Base-by-base conservation (phyloP, 192 early-diverging fungal genomes). In the Coemansia sp. region DNA sequence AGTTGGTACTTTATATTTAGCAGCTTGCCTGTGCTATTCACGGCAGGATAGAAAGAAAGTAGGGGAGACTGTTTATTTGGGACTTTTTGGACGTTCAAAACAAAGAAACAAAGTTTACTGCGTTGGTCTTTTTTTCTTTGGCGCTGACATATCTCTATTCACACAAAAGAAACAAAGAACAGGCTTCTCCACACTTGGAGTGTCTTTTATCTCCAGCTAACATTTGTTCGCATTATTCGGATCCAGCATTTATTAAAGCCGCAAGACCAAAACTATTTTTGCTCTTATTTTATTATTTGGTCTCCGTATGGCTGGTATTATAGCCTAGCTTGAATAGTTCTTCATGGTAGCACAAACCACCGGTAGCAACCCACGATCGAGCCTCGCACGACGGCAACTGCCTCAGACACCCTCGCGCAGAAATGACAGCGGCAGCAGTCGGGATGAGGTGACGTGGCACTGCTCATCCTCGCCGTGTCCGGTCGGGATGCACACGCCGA, bases 401-500 rank as follows among this genome's bases (percentile, higher is more conserved):
- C 25, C 54, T n/a, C 44, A 47, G 44, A 47, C 44, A 47, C 12
- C 44, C 17, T 19, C 46, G 46, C 46, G 7, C 28, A 56, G 46
- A 15, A 19, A 42, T 42, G 15, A 42, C 15, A 42, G 40, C 40
- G 40, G 17, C 19, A 21, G 12, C 49, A 37, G 12, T 7, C 15
- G 53, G 26, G 22, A 53, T 34, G 54, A 44, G 1, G 53, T 44
- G 25, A 12, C 62, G 31, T 64, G 62, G 62, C 42, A 28, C 20
- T 55, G 46, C 28, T 25, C 62, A 1, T 20, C 62, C 10, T 28
- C 52, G 22, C 25, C 62, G 20, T n/a, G 53, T 11, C 62, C 62
- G 12, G 8, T 56, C n/a, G 42, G 26, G 1, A 40, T 63, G 61
- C 63, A 44, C 36, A 65, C 72, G 20, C 72, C 66, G 11, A 57